These are phyloP conservation scores for Boletus subluridellus DNA, from an alignment of 1,284 basidiomycete genomes.

Conservation along the genomic window DNA sequence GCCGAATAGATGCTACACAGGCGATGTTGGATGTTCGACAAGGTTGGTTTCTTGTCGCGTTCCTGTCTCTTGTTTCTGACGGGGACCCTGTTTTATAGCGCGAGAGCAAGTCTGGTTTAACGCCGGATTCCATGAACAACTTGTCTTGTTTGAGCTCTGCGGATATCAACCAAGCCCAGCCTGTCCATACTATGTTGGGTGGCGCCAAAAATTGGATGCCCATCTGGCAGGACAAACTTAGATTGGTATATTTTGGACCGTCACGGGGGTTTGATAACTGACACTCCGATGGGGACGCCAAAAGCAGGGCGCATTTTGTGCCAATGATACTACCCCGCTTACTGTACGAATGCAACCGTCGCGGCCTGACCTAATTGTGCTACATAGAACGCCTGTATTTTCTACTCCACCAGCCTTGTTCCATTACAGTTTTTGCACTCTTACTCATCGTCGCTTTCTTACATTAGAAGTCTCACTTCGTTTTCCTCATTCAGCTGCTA, in stretches of 20 bases:
- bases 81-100: slow-evolving; percentile 37
- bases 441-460: slow-evolving; percentile 4
- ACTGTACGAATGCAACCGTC: slow-evolving; percentile 20
- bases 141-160: slow-evolving; percentile 73
- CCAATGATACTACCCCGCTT: slow-evolving; percentile 5
- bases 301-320: slow-evolving; percentile 15
- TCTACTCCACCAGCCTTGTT: slow-evolving; percentile 5
- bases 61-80: slow-evolving; percentile 6
- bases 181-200: slow-evolving; percentile 66
- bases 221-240: slow-evolving; percentile 24
- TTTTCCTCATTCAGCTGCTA: background rate
- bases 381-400: slow-evolving; percentile 19
- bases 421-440: slow-evolving; percentile 4
- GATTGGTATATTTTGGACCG: background rate
- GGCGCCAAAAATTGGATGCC: slow-evolving; percentile 38
- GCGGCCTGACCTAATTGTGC: slow-evolving; percentile 24
- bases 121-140: slow-evolving; percentile 73
- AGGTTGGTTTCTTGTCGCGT: slow-evolving; percentile 40
- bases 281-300: slow-evolving; percentile 6
- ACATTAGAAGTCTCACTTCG: background rate
- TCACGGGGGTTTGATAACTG: slow-evolving; percentile 5
- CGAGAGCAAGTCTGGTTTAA: slow-evolving; percentile 78
- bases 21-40: slow-evolving; percentile 61
- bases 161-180: slow-evolving; percentile 58
- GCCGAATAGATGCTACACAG: slow-evolving; percentile 52